These are phyloP conservation scores for Delphinella strobiligena DNA, from an alignment of 2,329 filamentous ascomycete species.

Conservation along the genomic window DNA sequence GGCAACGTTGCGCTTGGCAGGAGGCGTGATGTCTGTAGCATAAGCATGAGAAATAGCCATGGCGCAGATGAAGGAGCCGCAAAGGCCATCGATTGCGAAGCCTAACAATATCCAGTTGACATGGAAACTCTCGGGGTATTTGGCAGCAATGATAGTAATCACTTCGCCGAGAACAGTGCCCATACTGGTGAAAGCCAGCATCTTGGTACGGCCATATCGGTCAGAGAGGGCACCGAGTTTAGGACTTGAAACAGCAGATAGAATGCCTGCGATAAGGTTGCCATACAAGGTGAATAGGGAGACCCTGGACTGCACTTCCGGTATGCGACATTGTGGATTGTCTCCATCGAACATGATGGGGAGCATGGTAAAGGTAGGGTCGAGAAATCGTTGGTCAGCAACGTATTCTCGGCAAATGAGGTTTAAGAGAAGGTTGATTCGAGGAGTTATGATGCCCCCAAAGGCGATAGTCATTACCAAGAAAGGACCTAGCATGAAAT, in stretches of 20 bases:
- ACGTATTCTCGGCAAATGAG: conserved; percentile 79
- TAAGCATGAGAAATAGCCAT: conserved; percentile 76
- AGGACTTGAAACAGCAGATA: conserved; percentile 72
- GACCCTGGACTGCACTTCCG: conserved; percentile 65
- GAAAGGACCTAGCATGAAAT: conserved; percentile 73
- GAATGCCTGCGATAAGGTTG: conserved; percentile 59
- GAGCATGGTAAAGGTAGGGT: conserved; percentile 48
- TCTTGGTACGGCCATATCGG: conserved; percentile 63
- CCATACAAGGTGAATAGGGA: conserved; percentile 68
- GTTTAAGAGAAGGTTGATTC: conserved; percentile 72
- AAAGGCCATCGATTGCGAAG: conserved; percentile 66
- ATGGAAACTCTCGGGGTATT: conserved; percentile 57
- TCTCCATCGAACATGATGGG: conserved; percentile 55
- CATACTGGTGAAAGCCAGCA: conserved; percentile 61
- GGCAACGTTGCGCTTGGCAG: conserved; percentile 64
- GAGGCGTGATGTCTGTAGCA: conserved; percentile 74
- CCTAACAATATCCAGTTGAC: conserved; percentile 73
- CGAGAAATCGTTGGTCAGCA: conserved; percentile 47
- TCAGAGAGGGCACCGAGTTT: conserved; percentile 79
- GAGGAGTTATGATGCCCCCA: conserved; percentile 75
- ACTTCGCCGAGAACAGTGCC: conserved; percentile 66
- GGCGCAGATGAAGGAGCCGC: conserved; percentile 78
- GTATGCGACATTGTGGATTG: conserved; percentile 68
- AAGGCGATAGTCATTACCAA: conserved; percentile 74
- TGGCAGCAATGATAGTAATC: conserved; percentile 66